phyloP scores from a whole-genome alignment of 441 rosid species.

The Erodium trifolium region DNA sequence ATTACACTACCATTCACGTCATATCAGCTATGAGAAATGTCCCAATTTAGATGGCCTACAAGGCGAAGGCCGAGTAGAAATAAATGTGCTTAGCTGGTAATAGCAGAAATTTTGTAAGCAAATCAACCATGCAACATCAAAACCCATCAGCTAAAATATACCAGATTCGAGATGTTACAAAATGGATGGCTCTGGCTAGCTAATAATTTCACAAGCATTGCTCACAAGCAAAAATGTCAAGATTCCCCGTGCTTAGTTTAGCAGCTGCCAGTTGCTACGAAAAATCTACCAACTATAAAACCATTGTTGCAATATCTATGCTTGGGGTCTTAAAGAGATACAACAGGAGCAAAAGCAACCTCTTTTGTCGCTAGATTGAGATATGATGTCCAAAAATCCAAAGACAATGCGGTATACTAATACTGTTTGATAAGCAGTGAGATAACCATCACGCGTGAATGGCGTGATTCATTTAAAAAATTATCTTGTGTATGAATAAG shows the following conservation, averaged over 20 bases:
- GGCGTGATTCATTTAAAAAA: neutral
- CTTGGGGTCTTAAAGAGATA: neutral
- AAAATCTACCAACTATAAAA: neutral
- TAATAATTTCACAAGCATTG: neutral
- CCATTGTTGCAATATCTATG: neutral
- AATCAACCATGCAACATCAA: neutral
- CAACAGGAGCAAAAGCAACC: neutral
- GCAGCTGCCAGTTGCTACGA: neutral
- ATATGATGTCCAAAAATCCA: neutral
- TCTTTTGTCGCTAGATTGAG: neutral
- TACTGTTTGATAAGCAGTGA: neutral
- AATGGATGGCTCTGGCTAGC: neutral
- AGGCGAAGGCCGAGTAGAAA: neutral
- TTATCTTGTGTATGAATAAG: neutral
- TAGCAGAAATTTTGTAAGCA: neutral
- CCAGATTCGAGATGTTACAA: neutral
- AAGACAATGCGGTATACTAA: neutral
- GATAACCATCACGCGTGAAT: neutral
- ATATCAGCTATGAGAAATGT: neutral
- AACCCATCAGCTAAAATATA: neutral
- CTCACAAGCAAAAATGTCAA: neutral
- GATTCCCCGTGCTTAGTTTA: neutral
- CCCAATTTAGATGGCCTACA: neutral
- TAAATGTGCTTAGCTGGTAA: neutral
- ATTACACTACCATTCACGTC: neutral